Base-by-base conservation (phyloP, 2,329 filamentous ascomycete genomes). In the Lasiodiplodia sp. region DNA sequence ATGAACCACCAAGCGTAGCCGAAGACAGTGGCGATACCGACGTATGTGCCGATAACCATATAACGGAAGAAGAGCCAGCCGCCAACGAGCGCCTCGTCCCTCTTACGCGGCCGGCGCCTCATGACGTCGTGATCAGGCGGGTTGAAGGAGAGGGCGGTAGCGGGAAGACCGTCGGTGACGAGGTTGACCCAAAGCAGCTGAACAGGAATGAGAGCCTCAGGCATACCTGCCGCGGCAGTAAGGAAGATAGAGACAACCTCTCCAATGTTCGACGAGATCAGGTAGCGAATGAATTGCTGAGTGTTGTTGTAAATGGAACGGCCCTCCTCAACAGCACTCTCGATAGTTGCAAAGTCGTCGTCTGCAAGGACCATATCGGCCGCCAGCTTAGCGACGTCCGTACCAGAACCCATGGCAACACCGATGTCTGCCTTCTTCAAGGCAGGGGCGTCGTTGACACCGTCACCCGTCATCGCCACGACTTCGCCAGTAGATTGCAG, bases 1-100 rank as follows among this genome's bases (percentile, higher is more conserved):
- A 99, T 94, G 86, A 98, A 99, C 93, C 94, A 99, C 96, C 96
- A 99, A n/a, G 93, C 95, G 78, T 99, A 99, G 56, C 96, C 96
- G 76, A 91, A 94, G 23, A 99, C 96, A 3, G 96, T 99, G 66
- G 96, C 96, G 51, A 93, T 86, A 78, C 96, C 96, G 69, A 99
- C 96, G 72, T 99, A 99, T 10, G 89, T 93, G 70, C 96, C 96
- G 74, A 99, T 96, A 62, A 98, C 90, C 85, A 99, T 89, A 82
- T 99, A 99, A 66, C 96, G 90, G 87, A 98, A 94, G 85, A 99
- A 97, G 49, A 99, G 84, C 96, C 96, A 99, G 69, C 94, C 94
- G 55, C 93, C 91, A 66, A 99, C 95, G 63, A 99, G 90, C 7
- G 92, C 84, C 82, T 99, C 96, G 75, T 97, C 94, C 69, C 96